Base-by-base conservation (phyloP, 1,284 basidiomycete genomes). In the Cronartium quercuum region DNA sequence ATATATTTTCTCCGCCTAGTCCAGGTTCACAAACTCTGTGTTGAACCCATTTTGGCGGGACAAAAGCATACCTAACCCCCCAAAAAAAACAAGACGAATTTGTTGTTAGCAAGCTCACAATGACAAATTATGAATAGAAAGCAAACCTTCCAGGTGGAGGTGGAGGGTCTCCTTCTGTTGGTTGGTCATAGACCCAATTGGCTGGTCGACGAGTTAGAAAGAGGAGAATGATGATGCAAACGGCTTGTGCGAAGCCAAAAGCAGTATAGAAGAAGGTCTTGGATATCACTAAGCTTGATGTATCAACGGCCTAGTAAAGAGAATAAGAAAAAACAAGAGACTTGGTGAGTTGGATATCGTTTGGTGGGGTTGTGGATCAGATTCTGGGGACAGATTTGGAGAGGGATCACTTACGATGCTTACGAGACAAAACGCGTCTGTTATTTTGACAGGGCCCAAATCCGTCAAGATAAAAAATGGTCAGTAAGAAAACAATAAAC, bases 221-320 rank as follows among this genome's bases (percentile, higher is more conserved):
- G 5, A 51, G 47, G 4, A 51, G 3, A 21, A 51, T 51, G 12
- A 47, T 55, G 24, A 73, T 73, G n/a, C 42, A 42, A 21, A 58
- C n/a, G n/a, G 62, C 64, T 34, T 74, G 70, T 2, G 64, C 63
- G 18, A 66, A 60, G 1, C 70, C 70, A 47, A 61, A 74, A 24
- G 51, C 24, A 6, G 60, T 55, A 37, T 74, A 66, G 21, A 74
- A 74, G 24, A 74, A 66, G 1, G 57, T 60, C 29, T 66, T 74
- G 29, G 64, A 60, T 61, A 34, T 37, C 13, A 74, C 63, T 7
- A 66, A 29, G 0, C 47, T 41, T 42, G 70, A 66, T 21, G 21
- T 61, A 44, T 74, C 70, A 4, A 18, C 29, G 35, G 57, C 57
- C 70, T 74, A 51, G 15, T 18, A n/a, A n/a, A n/a, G n/a, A n/a